phyloP scores from a whole-genome alignment of 208 protist genomes.

The Trypanosoma scelopori region DNA sequence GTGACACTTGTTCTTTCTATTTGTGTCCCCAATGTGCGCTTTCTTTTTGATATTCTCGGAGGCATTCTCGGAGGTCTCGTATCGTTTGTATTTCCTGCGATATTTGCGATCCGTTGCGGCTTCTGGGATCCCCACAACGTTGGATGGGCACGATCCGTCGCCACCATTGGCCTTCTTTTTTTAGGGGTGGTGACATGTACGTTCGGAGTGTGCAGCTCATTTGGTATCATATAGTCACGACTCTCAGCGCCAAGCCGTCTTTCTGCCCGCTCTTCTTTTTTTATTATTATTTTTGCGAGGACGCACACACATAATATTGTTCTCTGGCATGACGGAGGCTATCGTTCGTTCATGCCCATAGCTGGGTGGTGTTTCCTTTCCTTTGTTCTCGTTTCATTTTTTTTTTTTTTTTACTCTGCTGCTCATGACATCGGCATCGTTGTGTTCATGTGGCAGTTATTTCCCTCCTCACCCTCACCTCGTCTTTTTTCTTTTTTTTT shows the following conservation, averaged over 20 bases:
- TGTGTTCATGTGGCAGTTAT: conserved; percentile 3
- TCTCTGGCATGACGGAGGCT: too few relatives aligned
- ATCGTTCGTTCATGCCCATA: too few relatives aligned
- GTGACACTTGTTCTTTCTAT: conserved; percentile 64
- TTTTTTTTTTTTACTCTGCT: background rate
- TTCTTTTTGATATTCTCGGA: conserved; percentile 78
- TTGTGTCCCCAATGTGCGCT: conserved; percentile 68
- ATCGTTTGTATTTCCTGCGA: conserved; percentile 71
- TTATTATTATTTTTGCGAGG: too few relatives aligned
- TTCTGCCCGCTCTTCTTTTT: background rate
- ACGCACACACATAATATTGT: too few relatives aligned
- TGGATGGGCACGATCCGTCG: conserved; percentile 35
- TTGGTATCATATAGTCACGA: conserved; percentile 44
- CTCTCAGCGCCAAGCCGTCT: conserved; percentile 18
- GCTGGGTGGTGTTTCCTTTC: too few relatives aligned
- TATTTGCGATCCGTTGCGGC: conserved; percentile 63
- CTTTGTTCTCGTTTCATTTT: conserved; percentile 17
- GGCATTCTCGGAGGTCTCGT: conserved; percentile 71
- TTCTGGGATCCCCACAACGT: conserved; percentile 42
- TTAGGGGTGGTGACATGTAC: conserved; percentile 52
- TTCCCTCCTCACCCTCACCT: background rate
- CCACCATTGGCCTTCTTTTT: conserved; percentile 43
- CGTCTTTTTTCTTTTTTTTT: conserved; percentile 21
- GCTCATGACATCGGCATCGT: background rate
- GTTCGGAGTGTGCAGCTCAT: conserved; percentile 49